phyloP scores from a whole-genome alignment of 495 filamentous ascomycete species.

The Aspergillus heteromorphus region DNA sequence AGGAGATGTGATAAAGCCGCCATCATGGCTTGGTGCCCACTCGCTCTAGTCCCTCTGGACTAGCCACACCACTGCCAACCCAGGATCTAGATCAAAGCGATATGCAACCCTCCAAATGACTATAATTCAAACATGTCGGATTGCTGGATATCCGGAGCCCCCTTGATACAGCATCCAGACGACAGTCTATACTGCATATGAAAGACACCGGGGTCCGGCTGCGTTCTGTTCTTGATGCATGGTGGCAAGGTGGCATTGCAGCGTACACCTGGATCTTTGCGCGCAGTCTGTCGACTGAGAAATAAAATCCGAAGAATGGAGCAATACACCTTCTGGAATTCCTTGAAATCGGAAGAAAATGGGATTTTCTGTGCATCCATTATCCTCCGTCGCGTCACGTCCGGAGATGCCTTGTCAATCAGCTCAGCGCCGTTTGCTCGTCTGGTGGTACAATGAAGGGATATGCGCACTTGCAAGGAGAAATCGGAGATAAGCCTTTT shows the following conservation, averaged over 20 bases:
- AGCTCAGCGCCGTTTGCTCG: not conserved
- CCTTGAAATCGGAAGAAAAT: not conserved
- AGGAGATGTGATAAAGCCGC: not conserved
- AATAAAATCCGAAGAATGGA: not conserved
- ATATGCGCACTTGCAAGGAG: not conserved
- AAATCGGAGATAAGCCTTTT: not conserved
- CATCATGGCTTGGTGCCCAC: not conserved
- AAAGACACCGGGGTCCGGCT: not conserved
- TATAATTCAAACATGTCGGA: not conserved
- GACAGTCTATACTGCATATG: not conserved
- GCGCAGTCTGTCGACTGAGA: not conserved
- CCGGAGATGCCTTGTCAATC: not conserved
- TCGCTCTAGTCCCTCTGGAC: not conserved
- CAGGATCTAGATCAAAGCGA: not conserved
- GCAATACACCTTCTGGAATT: not conserved
- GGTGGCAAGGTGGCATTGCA: not conserved
- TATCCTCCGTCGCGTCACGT: not conserved
- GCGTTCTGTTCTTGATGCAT: not conserved
- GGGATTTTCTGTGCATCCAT: not conserved
- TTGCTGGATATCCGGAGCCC: not conserved
- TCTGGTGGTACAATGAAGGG: not conserved
- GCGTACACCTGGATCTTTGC: not conserved
- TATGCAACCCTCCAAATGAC: not conserved
- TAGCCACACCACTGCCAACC: not conserved
- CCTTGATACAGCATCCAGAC: not conserved